These are phyloP conservation scores for Poronia punctata DNA, from an alignment of 495 filamentous ascomycete species.

Conservation along the genomic window DNA sequence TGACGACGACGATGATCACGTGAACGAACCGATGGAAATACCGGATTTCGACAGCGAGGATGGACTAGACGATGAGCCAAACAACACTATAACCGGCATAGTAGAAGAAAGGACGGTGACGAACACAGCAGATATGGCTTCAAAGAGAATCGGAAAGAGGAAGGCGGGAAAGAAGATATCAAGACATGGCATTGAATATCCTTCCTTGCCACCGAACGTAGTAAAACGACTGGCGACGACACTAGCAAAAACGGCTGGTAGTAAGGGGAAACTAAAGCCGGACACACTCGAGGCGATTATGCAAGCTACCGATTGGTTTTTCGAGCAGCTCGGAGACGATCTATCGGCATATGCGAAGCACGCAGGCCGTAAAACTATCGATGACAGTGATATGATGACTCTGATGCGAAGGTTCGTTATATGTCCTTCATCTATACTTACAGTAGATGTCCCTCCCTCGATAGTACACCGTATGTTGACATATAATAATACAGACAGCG, in stretches of 20 bases:
- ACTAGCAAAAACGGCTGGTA: constrained; percentile 55
- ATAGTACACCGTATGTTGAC: constrained; percentile 18
- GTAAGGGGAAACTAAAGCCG: constrained; percentile 59
- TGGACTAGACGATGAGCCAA: constrained; percentile 10
- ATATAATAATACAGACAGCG: constrained; percentile 59
- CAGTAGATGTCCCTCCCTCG: constrained; percentile 11
- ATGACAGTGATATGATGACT: constrained; percentile 74
- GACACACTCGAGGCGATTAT: constrained; percentile 67
- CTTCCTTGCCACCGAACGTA: constrained; percentile 60
- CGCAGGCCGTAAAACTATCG: constrained; percentile 75
- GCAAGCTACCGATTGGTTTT: constrained; percentile 80
- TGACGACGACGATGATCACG: constrained; percentile 21
- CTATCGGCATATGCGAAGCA: constrained; percentile 73
- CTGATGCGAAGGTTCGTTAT: constrained; percentile 70
- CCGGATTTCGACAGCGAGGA: constrained; percentile 21
- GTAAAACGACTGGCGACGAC: constrained; percentile 70
- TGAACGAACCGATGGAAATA: constrained; percentile 16
- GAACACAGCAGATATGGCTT: constrained; percentile 20
- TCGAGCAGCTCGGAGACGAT: constrained; percentile 76
- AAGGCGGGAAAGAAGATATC: constrained; percentile 58
- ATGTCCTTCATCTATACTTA: constrained; percentile 15
- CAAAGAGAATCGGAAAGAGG: constrained; percentile 22
- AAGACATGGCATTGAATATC: constrained; percentile 64
- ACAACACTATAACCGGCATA: constrained; percentile 12
- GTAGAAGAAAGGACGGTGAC: constrained; percentile 16